Percentiles rank a stretch among this genome's conserved stretches.
Conservation (phyloP, 73 alveolate species). For the Chromera velia region DNA sequence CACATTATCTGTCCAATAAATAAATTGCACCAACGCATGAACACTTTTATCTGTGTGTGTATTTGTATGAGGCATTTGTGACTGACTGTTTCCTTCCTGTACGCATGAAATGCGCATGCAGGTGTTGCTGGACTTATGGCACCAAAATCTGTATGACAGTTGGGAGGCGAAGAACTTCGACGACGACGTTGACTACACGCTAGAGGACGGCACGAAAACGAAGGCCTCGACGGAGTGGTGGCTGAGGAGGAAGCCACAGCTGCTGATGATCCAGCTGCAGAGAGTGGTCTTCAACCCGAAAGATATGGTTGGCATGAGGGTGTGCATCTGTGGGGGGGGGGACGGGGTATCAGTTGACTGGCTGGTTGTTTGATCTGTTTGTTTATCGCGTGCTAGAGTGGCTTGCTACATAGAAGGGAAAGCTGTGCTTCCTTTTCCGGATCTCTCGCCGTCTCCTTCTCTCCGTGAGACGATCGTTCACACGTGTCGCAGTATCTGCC, state of each 20-base stretch:
- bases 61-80: no score
- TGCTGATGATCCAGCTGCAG: conserved; percentile 41
- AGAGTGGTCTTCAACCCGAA: conserved; percentile 30
- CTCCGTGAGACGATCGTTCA: no score
- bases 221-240: conserved; percentile 29
- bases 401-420: no score
- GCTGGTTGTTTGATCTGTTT: no score
- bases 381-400: no score
- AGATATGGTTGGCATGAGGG: conserved; percentile 8
- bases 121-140: conserved; percentile 33
- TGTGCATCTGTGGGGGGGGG: background rate
- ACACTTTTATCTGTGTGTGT: no score
- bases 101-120: conserved; percentile 1
- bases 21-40: no score
- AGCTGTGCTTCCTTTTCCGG: no score
- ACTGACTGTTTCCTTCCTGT: no score
- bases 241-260: conserved; percentile 23
- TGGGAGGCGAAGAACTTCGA: conserved; percentile 29
- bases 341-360: no score
- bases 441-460: no score
- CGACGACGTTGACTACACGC: conserved; percentile 36
- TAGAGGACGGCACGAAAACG: conserved; percentile 7
- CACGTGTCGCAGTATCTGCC: background rate
- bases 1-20: no score
- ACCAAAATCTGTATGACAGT: conserved; percentile 22